Evolutionary conservation across 2,329 filamentous ascomycete genomes (phyloP).

Genomic region (Stemphylium vesicarium): DNA sequence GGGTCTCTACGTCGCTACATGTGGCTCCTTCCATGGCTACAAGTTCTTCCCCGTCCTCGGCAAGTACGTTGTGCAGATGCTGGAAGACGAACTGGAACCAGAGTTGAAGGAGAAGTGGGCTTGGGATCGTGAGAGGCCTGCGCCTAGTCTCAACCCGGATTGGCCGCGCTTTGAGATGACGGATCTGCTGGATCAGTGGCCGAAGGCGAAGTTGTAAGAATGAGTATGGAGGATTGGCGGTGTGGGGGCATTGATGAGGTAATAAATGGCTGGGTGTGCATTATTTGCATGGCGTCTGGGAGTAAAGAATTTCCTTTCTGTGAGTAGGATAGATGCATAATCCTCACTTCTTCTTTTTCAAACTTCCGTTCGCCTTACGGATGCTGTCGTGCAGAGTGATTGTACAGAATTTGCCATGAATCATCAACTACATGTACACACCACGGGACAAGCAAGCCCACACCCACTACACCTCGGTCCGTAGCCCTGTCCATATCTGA

Average conservation of each 20-base stretch:
- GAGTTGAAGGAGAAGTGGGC: slow-evolving; percentile 68
- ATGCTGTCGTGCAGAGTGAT: not conserved
- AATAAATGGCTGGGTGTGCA: slow-evolving; percentile 6
- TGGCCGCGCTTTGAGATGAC: slow-evolving; percentile 65
- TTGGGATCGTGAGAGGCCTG: slow-evolving; percentile 64
- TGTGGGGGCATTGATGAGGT: not conserved
- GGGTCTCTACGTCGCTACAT: slow-evolving; percentile 63
- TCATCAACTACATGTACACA: too few relatives aligned
- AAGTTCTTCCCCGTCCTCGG: slow-evolving; percentile 67
- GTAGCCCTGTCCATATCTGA: too few relatives aligned
- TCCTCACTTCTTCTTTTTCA: not conserved
- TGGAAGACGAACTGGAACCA: slow-evolving; percentile 50
- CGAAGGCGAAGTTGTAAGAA: slow-evolving; percentile 38
- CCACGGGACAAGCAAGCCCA: too few relatives aligned
- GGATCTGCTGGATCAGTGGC: slow-evolving; percentile 54
- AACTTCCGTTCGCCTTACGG: not conserved
- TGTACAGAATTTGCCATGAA: too few relatives aligned
- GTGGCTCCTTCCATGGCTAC: slow-evolving; percentile 67
- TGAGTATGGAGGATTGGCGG: not conserved
- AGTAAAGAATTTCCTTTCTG: not conserved
- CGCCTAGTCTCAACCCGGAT: slow-evolving; percentile 58
- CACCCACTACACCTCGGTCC: too few relatives aligned
- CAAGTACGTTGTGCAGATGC: slow-evolving; percentile 59
- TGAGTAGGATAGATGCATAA: not conserved
- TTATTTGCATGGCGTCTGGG: slow-evolving; percentile 13